These are phyloP conservation scores for Babesia gibsoni DNA, from an alignment of 169 alveolate species.

Conservation along the genomic window DNA sequence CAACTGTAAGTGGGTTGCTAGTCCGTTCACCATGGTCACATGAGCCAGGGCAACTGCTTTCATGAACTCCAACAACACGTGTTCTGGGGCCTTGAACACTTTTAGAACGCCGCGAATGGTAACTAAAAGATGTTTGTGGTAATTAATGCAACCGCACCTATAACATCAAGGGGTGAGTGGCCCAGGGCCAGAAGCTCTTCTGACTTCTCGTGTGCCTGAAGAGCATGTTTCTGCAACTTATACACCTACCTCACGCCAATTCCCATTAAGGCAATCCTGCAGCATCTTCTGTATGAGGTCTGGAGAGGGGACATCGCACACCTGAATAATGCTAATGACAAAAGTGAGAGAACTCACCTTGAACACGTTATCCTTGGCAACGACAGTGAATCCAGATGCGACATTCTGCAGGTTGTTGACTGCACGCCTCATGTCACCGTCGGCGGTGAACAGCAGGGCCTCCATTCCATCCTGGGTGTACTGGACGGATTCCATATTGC, in stretches of 20 bases:
- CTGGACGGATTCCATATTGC: slow-evolving; percentile 74
- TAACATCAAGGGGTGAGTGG: slow-evolving; percentile 86
- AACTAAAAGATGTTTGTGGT: slow-evolving; percentile 31
- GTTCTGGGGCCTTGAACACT: slow-evolving; percentile 71
- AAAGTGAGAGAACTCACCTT: slow-evolving; percentile 67
- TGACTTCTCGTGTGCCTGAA: slow-evolving; percentile 60
- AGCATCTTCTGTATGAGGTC: slow-evolving; percentile 85
- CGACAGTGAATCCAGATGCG: slow-evolving; percentile 90
- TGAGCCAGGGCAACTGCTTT: slow-evolving; percentile 65
- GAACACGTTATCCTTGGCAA: slow-evolving; percentile 93
- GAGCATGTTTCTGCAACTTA: neutral
- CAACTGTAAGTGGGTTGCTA: slow-evolving; percentile 48
- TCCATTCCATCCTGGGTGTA: slow-evolving; percentile 91
- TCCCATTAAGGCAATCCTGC: slow-evolving; percentile 80
- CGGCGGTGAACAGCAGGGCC: slow-evolving; percentile 94
- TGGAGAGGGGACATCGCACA: slow-evolving; percentile 96
- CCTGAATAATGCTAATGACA: neutral
- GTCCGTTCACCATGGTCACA: slow-evolving; percentile 61
- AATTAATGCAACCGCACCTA: neutral
- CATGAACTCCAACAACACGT: slow-evolving; percentile 68
- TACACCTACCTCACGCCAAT: slow-evolving; percentile 73
- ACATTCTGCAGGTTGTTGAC: slow-evolving; percentile 96
- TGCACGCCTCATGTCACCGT: slow-evolving; percentile 91
- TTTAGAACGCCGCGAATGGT: slow-evolving; percentile 73
- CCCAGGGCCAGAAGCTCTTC: slow-evolving; percentile 72